Base-by-base conservation (phyloP, 2,329 filamentous ascomycete species). In the Colletotrichum noveboracense region DNA sequence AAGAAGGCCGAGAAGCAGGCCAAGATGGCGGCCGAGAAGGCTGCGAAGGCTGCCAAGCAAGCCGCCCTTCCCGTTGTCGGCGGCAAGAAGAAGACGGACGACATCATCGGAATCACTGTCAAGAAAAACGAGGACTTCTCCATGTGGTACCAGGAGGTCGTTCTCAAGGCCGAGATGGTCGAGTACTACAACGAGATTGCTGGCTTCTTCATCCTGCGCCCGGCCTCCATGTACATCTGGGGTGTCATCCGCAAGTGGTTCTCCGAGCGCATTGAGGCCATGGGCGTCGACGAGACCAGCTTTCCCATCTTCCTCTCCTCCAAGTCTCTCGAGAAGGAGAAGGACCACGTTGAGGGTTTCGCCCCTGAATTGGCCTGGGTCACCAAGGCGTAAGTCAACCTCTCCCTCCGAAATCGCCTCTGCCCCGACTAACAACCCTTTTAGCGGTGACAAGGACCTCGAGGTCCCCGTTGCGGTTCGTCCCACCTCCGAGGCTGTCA, bases 271-370 rank as follows among this genome's bases (percentile, higher is more conserved):
- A 99, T 98, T 84, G 96, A 98, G 89, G 92, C 91, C 66, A 91
- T 98, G 89, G 96, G 95, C 71, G 96, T 98, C 71, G 95, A 97
- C 85, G 97, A 99, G 88, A 94, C 95, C 83, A 98, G 95, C 85
- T 99, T 99, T 86, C 97, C 97, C 76, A 94, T 99, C 85, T 99
- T 98, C 87, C 92, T 99, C 78, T 98, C 95, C 21, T 90, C 95
- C 82, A 97, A 97, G 86, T 97, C 97, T 55, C 88, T 99, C 78
- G 90, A 92, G 83, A 91, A 91, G 84, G 96, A 98, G 86, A 98
- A 98, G 90, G 95, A 97, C 81, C 97, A 99, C 85, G 94, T 99
- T 77, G 96, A 99, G 86, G 97, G 97, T n/a, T 99, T 99, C 84
- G 97, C 97, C 68, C 96, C 97, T 38, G 95, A 97, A 85, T 91